Base-by-base conservation (phyloP, 2,329 filamentous ascomycete species). In the Niveomyces coronatus region DNA sequence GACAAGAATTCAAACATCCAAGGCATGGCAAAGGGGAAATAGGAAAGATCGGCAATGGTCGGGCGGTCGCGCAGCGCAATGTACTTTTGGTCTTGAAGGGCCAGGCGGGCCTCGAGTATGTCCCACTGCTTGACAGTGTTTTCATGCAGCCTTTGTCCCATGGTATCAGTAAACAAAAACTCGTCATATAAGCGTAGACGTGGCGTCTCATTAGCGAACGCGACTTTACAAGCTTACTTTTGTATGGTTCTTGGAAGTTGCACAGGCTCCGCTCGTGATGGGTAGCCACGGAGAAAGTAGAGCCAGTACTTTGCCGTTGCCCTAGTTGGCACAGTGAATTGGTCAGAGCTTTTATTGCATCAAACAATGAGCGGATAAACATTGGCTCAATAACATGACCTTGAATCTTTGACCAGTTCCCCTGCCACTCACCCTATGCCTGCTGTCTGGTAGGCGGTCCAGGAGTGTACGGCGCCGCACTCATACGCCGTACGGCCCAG, bases 371-470 rank as follows among this genome's bases (percentile, higher is more conserved):
- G 28, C 13, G 17, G 9, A 5, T 16, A 24, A 24, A 24, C 13
- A 24, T 24, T 24, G 23, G 23, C 23, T 24, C 23, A 24, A 24
- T 24, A 13, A 24, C 28, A 14, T 30, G 28, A n/a, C n/a, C n/a
- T n/a, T n/a, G n/a, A n/a, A n/a, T n/a, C n/a, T n/a, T n/a, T n/a
- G n/a, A 17, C n/a, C 28, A 30, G 28, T 18, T 30, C 28, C 15
- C 14, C 17, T 30, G 28, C 14, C 28, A 30, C 28, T 30, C 28
- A 56, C 56, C 57, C 56, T 7, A 61, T 36, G 1, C 52, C 56
- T 6, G 59, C 57, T 5, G 56, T 61, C 36, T 62, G 55, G 39
- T 56, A 60, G 6, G 53, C 51, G 0, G 52, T 54, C 58, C 57
- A 62, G 9, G 49, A 49, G 3, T 54, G 22, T 2, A 62, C 45